Conservation (phyloP, 2,329 filamentous ascomycete species). For the Fusarium sp. region DNA sequence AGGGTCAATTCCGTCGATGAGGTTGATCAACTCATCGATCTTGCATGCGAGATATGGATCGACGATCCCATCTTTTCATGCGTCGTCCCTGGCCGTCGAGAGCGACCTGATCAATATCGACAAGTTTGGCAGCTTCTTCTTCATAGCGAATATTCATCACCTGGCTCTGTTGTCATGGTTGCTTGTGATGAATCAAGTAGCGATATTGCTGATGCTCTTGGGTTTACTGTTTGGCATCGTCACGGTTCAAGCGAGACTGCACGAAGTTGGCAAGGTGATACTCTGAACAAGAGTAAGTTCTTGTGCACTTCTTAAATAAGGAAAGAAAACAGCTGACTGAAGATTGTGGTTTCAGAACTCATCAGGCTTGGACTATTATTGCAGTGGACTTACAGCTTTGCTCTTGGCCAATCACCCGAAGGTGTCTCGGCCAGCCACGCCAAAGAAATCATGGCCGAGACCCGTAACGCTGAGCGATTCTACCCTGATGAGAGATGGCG, state of each 20-base stretch:
- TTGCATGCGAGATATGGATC: conserved; percentile 13
- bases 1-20: neutral
- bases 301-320: neutral
- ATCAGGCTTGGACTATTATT: neutral
- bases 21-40: conserved; percentile 4
- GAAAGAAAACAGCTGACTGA: neutral
- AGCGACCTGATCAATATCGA: conserved; percentile 16
- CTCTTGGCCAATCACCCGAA: neutral
- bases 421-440: neutral
- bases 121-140: conserved; percentile 9
- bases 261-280: conserved; percentile 31
- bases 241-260: conserved; percentile 23
- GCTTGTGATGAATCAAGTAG: neutral
- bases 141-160: conserved; percentile 14
- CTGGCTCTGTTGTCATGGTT: conserved; percentile 7
- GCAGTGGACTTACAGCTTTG: neutral
- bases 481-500: conserved; percentile 25
- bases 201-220: neutral
- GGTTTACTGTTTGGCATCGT: conserved; percentile 24
- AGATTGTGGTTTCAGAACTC: neutral
- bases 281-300: conserved; percentile 18
- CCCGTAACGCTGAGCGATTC: neutral
- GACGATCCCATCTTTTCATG: conserved; percentile 10
- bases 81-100: conserved; percentile 4
- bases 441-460: neutral